Base-by-base conservation (phyloP, 768 basidiomycete genomes). In the Kwoniella sp. region DNA sequence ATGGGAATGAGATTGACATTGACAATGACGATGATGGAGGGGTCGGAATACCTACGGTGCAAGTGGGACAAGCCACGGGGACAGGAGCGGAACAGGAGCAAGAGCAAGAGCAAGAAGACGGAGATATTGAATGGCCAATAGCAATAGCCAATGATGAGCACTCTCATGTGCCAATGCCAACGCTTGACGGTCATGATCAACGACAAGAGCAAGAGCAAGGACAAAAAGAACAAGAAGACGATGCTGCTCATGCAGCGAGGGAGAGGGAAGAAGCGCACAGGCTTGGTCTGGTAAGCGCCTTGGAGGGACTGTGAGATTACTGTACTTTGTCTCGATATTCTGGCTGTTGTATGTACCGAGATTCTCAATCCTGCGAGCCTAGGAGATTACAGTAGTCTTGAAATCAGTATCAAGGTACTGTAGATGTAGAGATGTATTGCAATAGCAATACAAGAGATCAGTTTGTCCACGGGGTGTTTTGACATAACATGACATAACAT, bases 211-310 rank as follows among this genome's bases (percentile, higher is more conserved):
- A 10, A 6, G 40, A 19, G 10, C 40, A 19, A 9, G 40, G 17
- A 9, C 40, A 19, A 19, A 19, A 3, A 3, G 40, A 44, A 44
- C 8, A 19, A 3, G 10, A 44, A 6, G 17, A 19, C 17, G 40
- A 19, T 44, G 10, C 40, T 44, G 40, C 3, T 44, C 8, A 44
- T 44, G 40, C 40, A 33, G 33, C 7, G 40, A 44, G 24, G 17
- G 26, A 62, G 10, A 47, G 40, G 46, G 46, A 46, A 21, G 60
- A 62, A 40, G 37, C 44, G 44, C 53, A 54, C 19, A 48, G 60
- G 17, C 48, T 62, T 21, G 60, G 60, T 49, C 33, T 62, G 24
- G 60, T 62, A 44, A 62, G 55, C 27, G 60, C 60, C 4, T 26
- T 62, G 30, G 53, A 62, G 26, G 60, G 60, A 2, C 33, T 62